Conservation (phyloP, 108 stramenopile species). For the Skeletonema potamos region DNA sequence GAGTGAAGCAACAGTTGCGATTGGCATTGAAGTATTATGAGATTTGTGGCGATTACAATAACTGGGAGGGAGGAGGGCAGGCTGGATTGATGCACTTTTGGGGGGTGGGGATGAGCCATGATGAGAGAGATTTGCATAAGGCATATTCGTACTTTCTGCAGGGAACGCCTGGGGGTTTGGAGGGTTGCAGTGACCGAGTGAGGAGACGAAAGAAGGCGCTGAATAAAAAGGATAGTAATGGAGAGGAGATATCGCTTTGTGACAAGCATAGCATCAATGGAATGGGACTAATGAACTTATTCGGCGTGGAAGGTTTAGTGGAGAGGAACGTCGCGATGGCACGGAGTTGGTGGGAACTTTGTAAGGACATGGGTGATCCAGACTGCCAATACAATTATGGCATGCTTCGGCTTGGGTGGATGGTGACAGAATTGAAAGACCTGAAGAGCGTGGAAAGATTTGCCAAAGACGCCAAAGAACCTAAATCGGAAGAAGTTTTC, state of each 20-base stretch:
- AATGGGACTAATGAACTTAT: constrained; percentile 73
- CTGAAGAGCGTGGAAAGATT: not conserved
- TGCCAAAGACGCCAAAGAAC: constrained; percentile 10
- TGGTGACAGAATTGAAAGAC: constrained; percentile 58
- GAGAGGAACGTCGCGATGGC: constrained; percentile 55
- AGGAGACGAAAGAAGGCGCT: constrained; percentile 24
- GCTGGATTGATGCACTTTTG: constrained; percentile 81
- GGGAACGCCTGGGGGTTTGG: constrained; percentile 64
- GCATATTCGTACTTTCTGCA: constrained; percentile 61
- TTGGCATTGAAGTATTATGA: constrained; percentile 79
- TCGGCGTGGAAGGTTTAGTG: constrained; percentile 62
- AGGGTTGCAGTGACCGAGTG: constrained; percentile 51
- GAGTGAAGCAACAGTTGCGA: constrained; percentile 78
- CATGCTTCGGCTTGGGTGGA: constrained; percentile 87
- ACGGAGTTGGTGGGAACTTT: constrained; percentile 62
- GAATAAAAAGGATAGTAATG: constrained; percentile 13
- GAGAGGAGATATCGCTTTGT: constrained; percentile 46
- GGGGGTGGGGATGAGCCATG: constrained; percentile 62
- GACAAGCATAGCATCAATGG: constrained; percentile 71
- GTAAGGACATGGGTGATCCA: constrained; percentile 67
- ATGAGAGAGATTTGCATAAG: constrained; percentile 55
- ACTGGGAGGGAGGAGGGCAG: constrained; percentile 80
- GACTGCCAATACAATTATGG: constrained; percentile 83
- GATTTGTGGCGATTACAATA: constrained; percentile 56
- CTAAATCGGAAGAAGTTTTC: not conserved